These are phyloP conservation scores for Pneumocystis sp. DNA, from an alignment of 1,139 yeast species.

Conservation along the genomic window DNA sequence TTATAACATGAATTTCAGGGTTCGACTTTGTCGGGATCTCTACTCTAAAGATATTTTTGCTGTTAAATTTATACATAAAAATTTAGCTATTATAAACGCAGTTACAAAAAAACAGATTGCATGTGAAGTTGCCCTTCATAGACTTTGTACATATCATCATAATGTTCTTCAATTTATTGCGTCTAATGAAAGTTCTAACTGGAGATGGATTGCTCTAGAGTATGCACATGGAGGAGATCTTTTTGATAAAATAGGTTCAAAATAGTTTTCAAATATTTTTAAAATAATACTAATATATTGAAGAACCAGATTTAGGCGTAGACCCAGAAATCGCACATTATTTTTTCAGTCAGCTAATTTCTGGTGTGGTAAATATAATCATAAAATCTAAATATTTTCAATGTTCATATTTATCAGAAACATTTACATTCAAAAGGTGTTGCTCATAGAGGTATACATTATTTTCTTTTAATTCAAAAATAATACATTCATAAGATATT, in stretches of 20 bases:
- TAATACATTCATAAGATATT: slow-evolving; percentile 28
- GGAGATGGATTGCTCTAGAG: slow-evolving; percentile 52
- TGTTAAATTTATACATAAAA: slow-evolving; percentile 40
- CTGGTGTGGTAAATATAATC: slow-evolving; percentile 27
- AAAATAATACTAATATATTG: background rate
- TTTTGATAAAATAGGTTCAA: slow-evolving; percentile 42
- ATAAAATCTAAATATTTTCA: background rate
- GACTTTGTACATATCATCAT: slow-evolving; percentile 38
- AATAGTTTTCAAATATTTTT: background rate
- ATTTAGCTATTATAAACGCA: slow-evolving; percentile 23
- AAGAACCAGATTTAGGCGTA: slow-evolving; percentile 55
- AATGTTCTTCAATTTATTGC: slow-evolving; percentile 41
- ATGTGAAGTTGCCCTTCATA: slow-evolving; percentile 40
- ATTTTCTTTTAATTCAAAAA: background rate
- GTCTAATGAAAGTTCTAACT: slow-evolving; percentile 37
- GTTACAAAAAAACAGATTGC: slow-evolving; percentile 32
- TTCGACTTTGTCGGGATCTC: slow-evolving; percentile 18
- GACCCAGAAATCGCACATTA: slow-evolving; percentile 52
- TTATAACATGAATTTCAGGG: slow-evolving; percentile 19
- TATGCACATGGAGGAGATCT: slow-evolving; percentile 56
- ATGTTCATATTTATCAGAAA: slow-evolving; percentile 13
- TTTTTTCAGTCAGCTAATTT: slow-evolving; percentile 47
- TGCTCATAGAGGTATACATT: slow-evolving; percentile 47
- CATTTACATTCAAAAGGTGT: slow-evolving; percentile 57
- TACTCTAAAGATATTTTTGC: slow-evolving; percentile 29